Evolutionary conservation across 2,329 filamentous ascomycete species (phyloP), one percentile per base, ranked within the genome.

Genomic region (Aspergillus transmontanensis): DNA sequence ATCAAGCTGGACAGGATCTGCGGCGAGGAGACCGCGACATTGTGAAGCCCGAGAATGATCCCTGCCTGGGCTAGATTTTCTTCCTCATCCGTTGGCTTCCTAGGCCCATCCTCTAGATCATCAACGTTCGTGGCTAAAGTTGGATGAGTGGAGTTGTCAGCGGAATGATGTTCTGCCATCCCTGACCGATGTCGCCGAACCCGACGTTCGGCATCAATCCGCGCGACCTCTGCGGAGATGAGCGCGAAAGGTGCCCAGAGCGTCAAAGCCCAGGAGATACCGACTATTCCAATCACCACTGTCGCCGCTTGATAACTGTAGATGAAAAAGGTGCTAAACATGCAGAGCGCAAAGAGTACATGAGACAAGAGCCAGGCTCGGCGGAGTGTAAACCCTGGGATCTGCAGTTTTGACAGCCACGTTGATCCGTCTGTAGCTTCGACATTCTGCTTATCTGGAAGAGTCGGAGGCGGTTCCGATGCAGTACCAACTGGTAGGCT

Each of bases 221-320:
- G 91, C 64, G 90, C 91, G 66, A 98, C 94, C 77, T 98, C 94
- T 6, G 92, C 92, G 53, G 92, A 93, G 75, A 98, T 97, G 70
- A 98, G 91, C 45, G 94, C 94, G 81, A 94, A 98, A 0, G 94
- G 94, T 0, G 94, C 94, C 94, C 94, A 98, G 30, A 96, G 87
- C 2, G 93, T 93, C 72, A 97, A 82, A 26, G 94, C 93, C 94
- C 94, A 98, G 1, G 92, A 93, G 63, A 98, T 88, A 39, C 94
- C 94, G 55, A 96, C 89, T 28, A 95, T 81, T 1, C 89, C 92
- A 61, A 97, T 90, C 39, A 97, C 85, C 1, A 87, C 83, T 0
- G 91, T 96, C 1, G 92, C 94, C 11, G 85, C 87, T 61, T 86
- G 82, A 9, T 93, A 89, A 2, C 87, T 88, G 46, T 83, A 85